Base-by-base conservation (phyloP, 805 yeast genomes). In the Dipodascopsis tothii region DNA sequence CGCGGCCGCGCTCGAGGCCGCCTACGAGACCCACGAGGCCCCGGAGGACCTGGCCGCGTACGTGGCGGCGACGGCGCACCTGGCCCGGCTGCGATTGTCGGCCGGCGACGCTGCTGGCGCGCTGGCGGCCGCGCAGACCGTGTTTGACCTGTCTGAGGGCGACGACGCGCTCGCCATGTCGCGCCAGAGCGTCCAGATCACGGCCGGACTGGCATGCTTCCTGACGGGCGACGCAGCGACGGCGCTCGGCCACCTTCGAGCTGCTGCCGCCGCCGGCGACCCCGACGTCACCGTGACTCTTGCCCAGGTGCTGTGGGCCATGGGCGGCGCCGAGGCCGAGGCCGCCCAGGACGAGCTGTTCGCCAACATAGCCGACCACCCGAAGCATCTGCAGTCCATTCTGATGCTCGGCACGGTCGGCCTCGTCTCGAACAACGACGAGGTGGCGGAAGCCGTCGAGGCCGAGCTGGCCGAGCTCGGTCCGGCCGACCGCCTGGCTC, bases 291-390 rank as follows among this genome's bases (percentile, higher is more conserved):
- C 85, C 14, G 75, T 81, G 4, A 63, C 90, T 22, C 72, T 85
- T 18, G 77, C 92, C 0, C 94, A 87, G 58, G 81, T 88, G 0
- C 67, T 92, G 39, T 82, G 81, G 66, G 84, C 85, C 2, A 75
- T 75, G 44, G 82, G 78, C n/a, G 74, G 78, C 0, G 77, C 74
- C n/a, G 92, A 83, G 3, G 78, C 92, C 1, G 80, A 77, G 46
- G 81, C 78, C 50, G 95, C 96, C 0, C 58, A 84, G 37, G 95
- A 87, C 55, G 95, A 86, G 60, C 63, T 90, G 35, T 81, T 83
- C 54, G 70, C 73, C 20, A 77, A 72, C 54, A 75, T 87, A 33
- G 80, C 74, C 47, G 68, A 65, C 3, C 62, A 73, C 44, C 95
- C 94, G 0, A 69, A 83, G 1, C 77, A 87, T 2, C 63, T 85